A percentile compares a stretch with the other conserved stretches of the same genome.
phyloP scores from a whole-genome alignment of 2,329 filamentous ascomycete genomes.

The Ilyonectria sp. region DNA sequence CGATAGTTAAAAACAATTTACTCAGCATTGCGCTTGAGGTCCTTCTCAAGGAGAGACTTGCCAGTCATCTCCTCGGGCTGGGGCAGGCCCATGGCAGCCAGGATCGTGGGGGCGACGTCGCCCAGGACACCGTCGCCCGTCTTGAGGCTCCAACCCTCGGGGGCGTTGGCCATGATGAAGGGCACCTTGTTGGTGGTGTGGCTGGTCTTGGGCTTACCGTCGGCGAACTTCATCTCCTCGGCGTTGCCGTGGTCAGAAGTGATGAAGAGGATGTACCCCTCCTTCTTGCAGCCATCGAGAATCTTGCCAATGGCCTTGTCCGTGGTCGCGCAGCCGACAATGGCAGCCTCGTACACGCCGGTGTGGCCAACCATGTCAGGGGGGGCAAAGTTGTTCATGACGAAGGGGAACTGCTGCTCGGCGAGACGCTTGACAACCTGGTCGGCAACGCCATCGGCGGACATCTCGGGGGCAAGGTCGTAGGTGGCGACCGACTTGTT shows the following conservation, averaged over 20 bases:
- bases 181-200: conserved; percentile 99
- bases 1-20: conserved; percentile 30
- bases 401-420: conserved; percentile 91
- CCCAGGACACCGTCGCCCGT: conserved; percentile 91
- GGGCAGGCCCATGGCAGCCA: conserved; percentile 91
- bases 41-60: conserved; percentile 84
- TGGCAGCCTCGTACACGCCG: conserved; percentile 94
- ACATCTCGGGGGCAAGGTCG: conserved; percentile 96
- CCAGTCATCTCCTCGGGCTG: conserved; percentile 96
- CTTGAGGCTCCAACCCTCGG: conserved; percentile 88
- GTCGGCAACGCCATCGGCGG: conserved; percentile 88
- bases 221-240: conserved; percentile 98
- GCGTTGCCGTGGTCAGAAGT: conserved; percentile 98
- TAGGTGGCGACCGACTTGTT: conserved; percentile 94
- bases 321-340: conserved; percentile 86
- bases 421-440: conserved; percentile 90
- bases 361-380: conserved; percentile 99
- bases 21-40: conserved; percentile 59
- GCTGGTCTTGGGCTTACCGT: conserved; percentile 97
- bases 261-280: conserved; percentile 94
- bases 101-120: conserved; percentile 95
- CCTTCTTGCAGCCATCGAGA: conserved; percentile 93
- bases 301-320: conserved; percentile 95
- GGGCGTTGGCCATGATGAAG: conserved; percentile 98
- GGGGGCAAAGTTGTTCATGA: conserved; percentile 99